These are phyloP conservation scores for Lumnitzera littorea DNA, from an alignment of 345 rosid genomes.

Conservation along the genomic window DNA sequence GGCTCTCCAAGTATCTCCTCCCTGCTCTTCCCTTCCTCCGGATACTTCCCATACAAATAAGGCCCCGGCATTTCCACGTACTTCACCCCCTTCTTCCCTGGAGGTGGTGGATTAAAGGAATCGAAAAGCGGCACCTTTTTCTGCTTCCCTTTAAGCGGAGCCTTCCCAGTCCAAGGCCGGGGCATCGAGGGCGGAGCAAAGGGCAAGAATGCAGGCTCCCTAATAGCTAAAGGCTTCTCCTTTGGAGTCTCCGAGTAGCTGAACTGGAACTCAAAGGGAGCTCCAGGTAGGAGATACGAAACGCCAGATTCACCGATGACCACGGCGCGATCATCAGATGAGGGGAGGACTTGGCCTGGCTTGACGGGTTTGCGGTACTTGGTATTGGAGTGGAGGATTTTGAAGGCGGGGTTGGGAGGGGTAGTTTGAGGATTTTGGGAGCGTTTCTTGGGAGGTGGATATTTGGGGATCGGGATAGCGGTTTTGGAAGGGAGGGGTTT, in stretches of 20 bases:
- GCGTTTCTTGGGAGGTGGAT: slow-evolving; percentile 32
- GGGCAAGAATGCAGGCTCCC: slow-evolving; percentile 91
- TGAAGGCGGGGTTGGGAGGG: slow-evolving; percentile 50
- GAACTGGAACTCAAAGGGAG: slow-evolving; percentile 91
- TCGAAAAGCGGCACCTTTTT: slow-evolving; percentile 79
- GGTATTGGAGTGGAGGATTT: slow-evolving; percentile 53
- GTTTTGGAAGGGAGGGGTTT: slow-evolving; percentile 27
- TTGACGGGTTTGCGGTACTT: slow-evolving; percentile 77
- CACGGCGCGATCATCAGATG: slow-evolving; percentile 67
- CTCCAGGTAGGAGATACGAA: slow-evolving; percentile 82
- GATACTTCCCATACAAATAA: slow-evolving; percentile 52
- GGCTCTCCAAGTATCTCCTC: slow-evolving; percentile 81
- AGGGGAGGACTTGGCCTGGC: slow-evolving; percentile 53
- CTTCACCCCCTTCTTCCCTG: slow-evolving; percentile 52
- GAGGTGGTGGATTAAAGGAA: slow-evolving; percentile 60
- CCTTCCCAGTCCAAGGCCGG: slow-evolving; percentile 97
- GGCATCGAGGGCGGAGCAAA: slow-evolving; percentile 95
- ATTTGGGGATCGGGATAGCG: slow-evolving; percentile 71
- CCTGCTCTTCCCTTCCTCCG: slow-evolving; percentile 49
- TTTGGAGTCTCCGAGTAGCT: slow-evolving; percentile 86
- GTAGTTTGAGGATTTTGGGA: slow-evolving; percentile 15
- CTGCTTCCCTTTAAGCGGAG: slow-evolving; percentile 75
- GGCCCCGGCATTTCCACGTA: slow-evolving; percentile 73
- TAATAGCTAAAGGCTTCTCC: slow-evolving; percentile 76
- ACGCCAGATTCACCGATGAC: slow-evolving; percentile 70